Percentiles rank a stretch among this genome's conserved stretches.
phyloP scores from a whole-genome alignment of 495 filamentous ascomycete genomes.

The Aspergillus hancockii region DNA sequence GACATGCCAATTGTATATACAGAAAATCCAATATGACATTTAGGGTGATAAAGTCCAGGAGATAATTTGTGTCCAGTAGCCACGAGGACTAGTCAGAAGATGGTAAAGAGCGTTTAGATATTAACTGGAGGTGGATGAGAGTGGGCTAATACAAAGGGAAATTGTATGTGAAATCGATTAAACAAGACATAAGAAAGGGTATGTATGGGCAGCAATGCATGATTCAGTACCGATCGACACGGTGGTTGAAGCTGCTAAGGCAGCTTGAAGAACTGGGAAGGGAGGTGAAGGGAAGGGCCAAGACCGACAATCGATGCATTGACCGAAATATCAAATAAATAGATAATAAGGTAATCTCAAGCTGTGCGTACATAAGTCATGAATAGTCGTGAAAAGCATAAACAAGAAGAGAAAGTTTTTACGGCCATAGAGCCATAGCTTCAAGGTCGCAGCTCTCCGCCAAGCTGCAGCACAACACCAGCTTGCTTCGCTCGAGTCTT shows the following conservation, averaged over 20 bases:
- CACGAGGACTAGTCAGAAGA: slow-evolving; percentile 10
- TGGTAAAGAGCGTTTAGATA: slow-evolving; percentile 7
- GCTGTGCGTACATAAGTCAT: slow-evolving; percentile 39
- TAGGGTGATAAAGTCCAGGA: neutral
- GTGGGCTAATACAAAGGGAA: slow-evolving; percentile 12
- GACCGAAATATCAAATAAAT: slow-evolving; percentile 9
- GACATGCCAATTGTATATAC: slow-evolving; percentile 1
- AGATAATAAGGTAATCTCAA: slow-evolving; percentile 27
- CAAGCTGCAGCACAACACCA: slow-evolving; percentile 42
- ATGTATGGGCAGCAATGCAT: slow-evolving; percentile 23
- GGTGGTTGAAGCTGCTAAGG: neutral
- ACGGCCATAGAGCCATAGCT: neutral
- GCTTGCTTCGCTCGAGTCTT: slow-evolving; percentile 31
- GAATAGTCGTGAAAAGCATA: slow-evolving; percentile 30
- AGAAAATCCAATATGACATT: neutral
- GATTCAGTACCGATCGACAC: slow-evolving; percentile 1
- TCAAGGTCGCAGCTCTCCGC: slow-evolving; percentile 44
- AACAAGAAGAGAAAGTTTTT: slow-evolving; percentile 19
- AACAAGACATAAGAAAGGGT: slow-evolving; percentile 20
- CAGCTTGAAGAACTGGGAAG: neutral
- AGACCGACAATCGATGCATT: slow-evolving; percentile 2
- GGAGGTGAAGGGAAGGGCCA: neutral
- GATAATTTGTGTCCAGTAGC: neutral
- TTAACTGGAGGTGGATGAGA: neutral
- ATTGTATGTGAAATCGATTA: slow-evolving; percentile 2